Conservation (phyloP, 2,329 filamentous ascomycete species). For the Phialocephala sp. region DNA sequence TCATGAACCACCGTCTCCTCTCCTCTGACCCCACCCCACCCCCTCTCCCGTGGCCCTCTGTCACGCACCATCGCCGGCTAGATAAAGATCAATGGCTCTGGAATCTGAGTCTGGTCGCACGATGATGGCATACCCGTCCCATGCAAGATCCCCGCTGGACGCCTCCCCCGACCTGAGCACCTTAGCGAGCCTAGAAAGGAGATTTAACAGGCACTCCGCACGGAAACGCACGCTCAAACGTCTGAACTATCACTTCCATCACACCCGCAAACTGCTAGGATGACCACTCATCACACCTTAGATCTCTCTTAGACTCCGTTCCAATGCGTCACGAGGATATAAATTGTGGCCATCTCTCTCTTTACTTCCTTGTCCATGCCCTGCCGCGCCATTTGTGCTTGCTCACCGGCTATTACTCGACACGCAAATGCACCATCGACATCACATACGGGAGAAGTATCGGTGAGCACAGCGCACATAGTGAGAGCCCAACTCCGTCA, state of each 20-base stretch:
- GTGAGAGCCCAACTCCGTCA: not conserved
- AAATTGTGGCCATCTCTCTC: not conserved
- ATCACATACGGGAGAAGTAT: not conserved
- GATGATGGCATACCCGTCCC: not conserved
- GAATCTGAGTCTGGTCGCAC: too few species aligned
- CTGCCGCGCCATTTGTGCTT: not conserved
- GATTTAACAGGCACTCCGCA: not conserved
- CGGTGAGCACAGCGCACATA: not conserved
- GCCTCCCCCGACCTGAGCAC: not conserved
- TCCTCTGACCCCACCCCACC: too few species aligned
- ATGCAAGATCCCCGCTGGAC: not conserved
- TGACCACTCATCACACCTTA: not conserved
- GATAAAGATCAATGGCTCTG: not conserved
- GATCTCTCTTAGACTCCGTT: not conserved
- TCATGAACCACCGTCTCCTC: too few species aligned
- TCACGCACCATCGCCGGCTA: not conserved
- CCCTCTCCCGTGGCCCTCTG: not conserved
- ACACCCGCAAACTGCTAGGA: not conserved
- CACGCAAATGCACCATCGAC: not conserved
- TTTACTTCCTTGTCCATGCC: not conserved
- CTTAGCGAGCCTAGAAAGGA: slow-evolving; percentile 6
- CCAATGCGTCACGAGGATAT: not conserved
- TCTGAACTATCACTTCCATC: not conserved
- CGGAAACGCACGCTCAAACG: not conserved
- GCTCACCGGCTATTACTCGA: slow-evolving; percentile 9